Base-by-base conservation (phyloP, 108 stramenopile genomes). In the Pinguiococcus pyrenoidosus region DNA sequence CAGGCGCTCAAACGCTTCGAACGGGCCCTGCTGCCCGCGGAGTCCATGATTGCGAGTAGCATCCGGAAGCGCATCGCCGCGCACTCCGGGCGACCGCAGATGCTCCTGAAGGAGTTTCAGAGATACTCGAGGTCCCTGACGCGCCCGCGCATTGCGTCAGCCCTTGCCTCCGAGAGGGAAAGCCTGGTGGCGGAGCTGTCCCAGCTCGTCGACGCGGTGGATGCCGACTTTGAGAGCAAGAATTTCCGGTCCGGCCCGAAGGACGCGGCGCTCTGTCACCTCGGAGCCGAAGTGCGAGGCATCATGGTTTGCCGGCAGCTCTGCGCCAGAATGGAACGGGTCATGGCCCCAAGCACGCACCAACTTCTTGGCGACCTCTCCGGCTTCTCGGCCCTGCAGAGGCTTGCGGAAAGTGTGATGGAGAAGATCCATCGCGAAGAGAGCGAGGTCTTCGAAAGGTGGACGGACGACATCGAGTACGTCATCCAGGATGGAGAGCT, bases 21-120 rank as follows among this genome's bases (percentile, higher is more conserved):
- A 34, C 54, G 56, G 54, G 49, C 37, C 22, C 48, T 71, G 23
- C 56, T 27, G 51, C 66, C 66, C n/a, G 25, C 54, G 28, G 62
- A 64, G 37, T 3, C 5, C 2, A 17, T 3, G 4, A 16, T 49
- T 12, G 48, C 48, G 8, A 21, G 17, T n/a, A 49, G 3, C 2
- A 14, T 49, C 48, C 5, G 34, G 48, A 4, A n/a, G 18, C 7
- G 6, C 6, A 56, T 64, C 17, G 51, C 18, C 0, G 52, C 54
- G n/a, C 32, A 59, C 38, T 24, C 25, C 16, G 3, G 46, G 16
- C 47, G 59, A n/a, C 62, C 62, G 20, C 62, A 64, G 59, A 41
- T 64, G 51, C 58, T 64, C 23, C 40, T 64, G 2, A 59, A 51
- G 22, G 62, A 64, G 49, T 64, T 64, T 23, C 58, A 60, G 22